Evolutionary conservation across 768 basidiomycete genomes (phyloP), one percentile per base, ranked within the genome.

Genomic region (Russula abietina): DNA sequence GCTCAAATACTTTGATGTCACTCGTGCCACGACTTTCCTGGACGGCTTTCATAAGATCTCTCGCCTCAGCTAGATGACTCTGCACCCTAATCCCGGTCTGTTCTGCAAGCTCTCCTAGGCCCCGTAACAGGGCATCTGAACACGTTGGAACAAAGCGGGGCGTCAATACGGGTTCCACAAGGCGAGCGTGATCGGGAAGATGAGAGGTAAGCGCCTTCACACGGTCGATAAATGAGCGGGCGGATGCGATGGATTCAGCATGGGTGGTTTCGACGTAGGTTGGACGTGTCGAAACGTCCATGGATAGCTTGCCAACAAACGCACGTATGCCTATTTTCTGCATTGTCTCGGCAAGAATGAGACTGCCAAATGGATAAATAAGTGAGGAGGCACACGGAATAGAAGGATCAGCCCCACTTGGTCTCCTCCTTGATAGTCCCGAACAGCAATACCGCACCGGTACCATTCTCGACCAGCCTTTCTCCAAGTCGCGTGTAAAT

Each of bases 71-170:
- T 71, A 95, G 75, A 69, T 96, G 93, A 66, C 88, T 91, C 70
- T 94, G 91, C 0, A 93, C 75, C 52, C 80, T 78, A 10, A 87
- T 71, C n/a, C 74, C 72, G 45, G 77, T 70, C 36, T 72, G 69
- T 28, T 73, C 62, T 0, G 86, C 79, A 1, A 94, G 73, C 9
- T 77, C 71, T 4, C 83, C 86, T 0, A 96, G 76, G 10, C 83
- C 86, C 10, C 65, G 64, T 0, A 95, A 78, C 33, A 94, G 77
- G 49, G 80, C 83, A 55, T 89, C 78, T 2, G 90, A 88, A 71
- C 92, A 95, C 0, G 92, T 92, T 1, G 93, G 93, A 3, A 95
- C 86, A 66, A 95, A 96, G 19, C 93, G 83, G 0, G 93, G 93
- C 0, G 93, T 94, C 59, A 96, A 73, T 11, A 95, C 89, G 1